Percentiles rank a stretch among this genome's conserved stretches.
phyloP scores from a whole-genome alignment of 1,284 basidiomycete species.

The Schizophyllum amplum region DNA sequence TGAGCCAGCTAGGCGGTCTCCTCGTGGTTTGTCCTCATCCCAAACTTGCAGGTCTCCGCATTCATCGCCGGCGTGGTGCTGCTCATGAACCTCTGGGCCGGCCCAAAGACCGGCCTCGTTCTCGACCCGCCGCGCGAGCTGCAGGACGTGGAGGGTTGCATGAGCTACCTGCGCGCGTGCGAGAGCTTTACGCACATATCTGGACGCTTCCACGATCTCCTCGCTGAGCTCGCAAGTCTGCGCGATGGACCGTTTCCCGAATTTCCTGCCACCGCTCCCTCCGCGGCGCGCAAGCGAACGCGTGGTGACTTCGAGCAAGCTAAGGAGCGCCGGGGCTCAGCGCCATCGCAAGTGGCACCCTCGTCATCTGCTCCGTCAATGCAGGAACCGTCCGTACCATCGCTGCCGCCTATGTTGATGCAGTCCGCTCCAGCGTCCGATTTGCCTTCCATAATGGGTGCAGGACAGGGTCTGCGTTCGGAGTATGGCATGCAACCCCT shows the following conservation, averaged over 20 bases:
- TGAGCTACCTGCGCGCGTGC: conserved; percentile 40
- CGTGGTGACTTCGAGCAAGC: not conserved
- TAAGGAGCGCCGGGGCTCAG: not conserved
- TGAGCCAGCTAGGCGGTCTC: not conserved
- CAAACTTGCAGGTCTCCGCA: not conserved
- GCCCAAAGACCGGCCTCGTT: conserved; percentile 20
- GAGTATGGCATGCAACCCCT: no score
- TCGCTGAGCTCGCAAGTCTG: not conserved
- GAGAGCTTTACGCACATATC: conserved; percentile 20
- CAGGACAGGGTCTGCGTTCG: no score
- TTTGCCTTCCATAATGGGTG: no score
- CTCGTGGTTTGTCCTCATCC: not conserved
- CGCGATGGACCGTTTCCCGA: not conserved
- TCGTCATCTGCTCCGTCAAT: not conserved
- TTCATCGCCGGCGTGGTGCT: conserved; percentile 2
- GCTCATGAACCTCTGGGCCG: conserved; percentile 3
- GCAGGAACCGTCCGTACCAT: not conserved
- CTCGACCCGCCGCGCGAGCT: conserved; percentile 41
- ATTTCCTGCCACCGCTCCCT: not conserved
- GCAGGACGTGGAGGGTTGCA: conserved; percentile 51
- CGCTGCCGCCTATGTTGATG: no score
- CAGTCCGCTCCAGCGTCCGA: no score
- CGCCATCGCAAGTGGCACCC: not conserved
- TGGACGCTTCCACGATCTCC: not conserved
- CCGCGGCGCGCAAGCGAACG: not conserved